Evolutionary conservation across 768 basidiomycete species (phyloP), one percentile per base, ranked within the genome.

Genomic region (Filobasidium wieringae): DNA sequence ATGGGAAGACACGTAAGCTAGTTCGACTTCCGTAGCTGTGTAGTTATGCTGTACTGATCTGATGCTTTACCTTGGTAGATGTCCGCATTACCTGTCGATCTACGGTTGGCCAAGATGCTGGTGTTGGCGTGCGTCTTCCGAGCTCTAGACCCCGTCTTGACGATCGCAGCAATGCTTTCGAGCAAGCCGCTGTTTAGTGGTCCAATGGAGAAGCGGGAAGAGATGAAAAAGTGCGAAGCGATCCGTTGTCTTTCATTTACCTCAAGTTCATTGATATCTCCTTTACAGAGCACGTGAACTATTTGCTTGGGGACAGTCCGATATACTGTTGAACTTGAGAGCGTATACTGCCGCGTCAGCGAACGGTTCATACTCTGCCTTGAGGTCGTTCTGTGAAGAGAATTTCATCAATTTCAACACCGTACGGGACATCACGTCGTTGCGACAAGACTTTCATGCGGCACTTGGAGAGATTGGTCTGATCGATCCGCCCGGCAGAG

Each of bases 21-120:
- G 14, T 7, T 32, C 50, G 5, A 27, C 56, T 50, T 58, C 27
- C 33, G 29, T 30, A 17, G 31, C 45, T 51, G 29, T 32, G 24
- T 30, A 29, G n/a, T 22, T 58, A 15, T 5, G 45, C 17, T 26
- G 50, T 45, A 5, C 51, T 66, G 29, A 62, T 22, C 26, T 31
- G 34, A 6, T n/a, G 41, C 53, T 45, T 29, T 47, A 17, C 32
- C 7, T 8, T 17, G 27, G 17, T 52, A 71, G 12, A 64, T 90
- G 87, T 79, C 87, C 2, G 79, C 84, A 74, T 78, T 95, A n/a
- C 91, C 91, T 0, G 76, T 93, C 14, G 92, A 96, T 72, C 76
- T 92, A 9, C 80, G 88, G 37, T 79, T 96, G 27, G 88, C 82
- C 7, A 96, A 95, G 86, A 92, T 96, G 86, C 80, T 96, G 24